Base-by-base conservation (phyloP, 352 stramenopile species). In the Plasmopara halstedii region DNA sequence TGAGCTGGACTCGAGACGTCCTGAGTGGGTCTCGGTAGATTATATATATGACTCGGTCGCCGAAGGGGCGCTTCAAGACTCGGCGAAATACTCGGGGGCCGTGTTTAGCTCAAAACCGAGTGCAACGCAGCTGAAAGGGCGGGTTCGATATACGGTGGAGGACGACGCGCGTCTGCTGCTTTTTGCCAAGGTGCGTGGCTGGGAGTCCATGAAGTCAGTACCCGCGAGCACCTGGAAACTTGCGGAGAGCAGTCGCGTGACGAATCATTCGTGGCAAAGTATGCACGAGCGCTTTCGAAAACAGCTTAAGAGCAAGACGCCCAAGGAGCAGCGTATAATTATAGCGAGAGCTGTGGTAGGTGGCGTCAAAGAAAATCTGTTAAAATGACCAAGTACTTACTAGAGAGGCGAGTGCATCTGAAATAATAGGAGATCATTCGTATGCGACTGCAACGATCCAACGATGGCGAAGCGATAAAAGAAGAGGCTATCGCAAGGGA, bases 201-300 rank as follows among this genome's bases (percentile, higher is more conserved):
- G 55, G 45, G 50, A 39, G 29, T 55, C 46, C 13, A 66, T 55
- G 50, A 23, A 42, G 11, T 32, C n/a, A 6, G 17, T 70, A n/a
- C 45, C 56, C 1, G 10, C 51, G 3, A 62, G 35, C 25, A 34
- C 45, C 10, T 64, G 56, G 56, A 53, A 42, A 14, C 9, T 35
- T 8, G 56, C 50, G 6, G 47, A 48, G 33, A 50, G 21, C 9
- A 17, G 39, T 8, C 29, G 70, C 49, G 42, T 83, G 18, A 72
- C 59, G 10, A 36, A 36, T 0, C 73, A 71, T 17, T 52, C 62
- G 8, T 50, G 47, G 0, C 39, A 56, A 11, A 83, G 73, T 29
- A 81, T 85, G 73, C 58, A 73, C 41, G 59, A 79, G 38, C 70
- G 60, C 29, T 80, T 68, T 41, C 57, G 55, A 11, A 81, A 74